phyloP scores from a whole-genome alignment of 1,284 basidiomycete species.

The Apiotrichum porosum region DNA sequence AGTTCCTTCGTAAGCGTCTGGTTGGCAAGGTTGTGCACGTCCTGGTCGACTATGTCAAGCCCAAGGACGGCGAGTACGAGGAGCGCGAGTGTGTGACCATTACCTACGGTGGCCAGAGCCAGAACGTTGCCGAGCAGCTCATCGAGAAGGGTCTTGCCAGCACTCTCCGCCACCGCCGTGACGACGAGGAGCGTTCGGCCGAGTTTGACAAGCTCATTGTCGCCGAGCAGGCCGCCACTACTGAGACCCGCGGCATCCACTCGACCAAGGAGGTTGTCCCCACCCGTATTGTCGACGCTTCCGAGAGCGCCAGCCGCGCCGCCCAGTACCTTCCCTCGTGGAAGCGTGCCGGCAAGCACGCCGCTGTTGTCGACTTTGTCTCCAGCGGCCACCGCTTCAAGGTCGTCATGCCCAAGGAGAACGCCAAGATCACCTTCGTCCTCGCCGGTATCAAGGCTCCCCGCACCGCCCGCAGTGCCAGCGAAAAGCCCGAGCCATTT shows the following conservation, averaged over 20 bases:
- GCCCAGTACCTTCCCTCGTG: conserved; percentile 82
- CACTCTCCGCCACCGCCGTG: conserved; percentile 83
- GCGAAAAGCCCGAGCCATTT: conserved; percentile 85
- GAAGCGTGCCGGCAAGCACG: conserved; percentile 78
- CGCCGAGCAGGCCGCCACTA: conserved; percentile 77
- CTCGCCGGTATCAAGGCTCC: conserved; percentile 81
- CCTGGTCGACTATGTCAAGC: conserved; percentile 79
- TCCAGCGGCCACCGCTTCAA: conserved; percentile 91
- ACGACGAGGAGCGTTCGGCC: conserved; percentile 89
- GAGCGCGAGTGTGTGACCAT: conserved; percentile 87
- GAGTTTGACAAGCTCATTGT: conserved; percentile 94
- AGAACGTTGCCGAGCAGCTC: conserved; percentile 85
- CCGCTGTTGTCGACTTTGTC: conserved; percentile 88
- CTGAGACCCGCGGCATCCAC: conserved; percentile 81
- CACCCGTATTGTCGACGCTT: conserved; percentile 76
- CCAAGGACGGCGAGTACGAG: conserved; percentile 88
- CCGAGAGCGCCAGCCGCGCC: conserved; percentile 74
- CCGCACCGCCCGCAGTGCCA: conserved; percentile 69
- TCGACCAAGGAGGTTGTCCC: conserved; percentile 76
- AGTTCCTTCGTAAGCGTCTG: conserved; percentile 79
- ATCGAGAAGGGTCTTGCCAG: conserved; percentile 89
- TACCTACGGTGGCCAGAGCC: conserved; percentile 70
- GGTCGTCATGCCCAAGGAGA: conserved; percentile 84
- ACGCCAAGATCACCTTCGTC: conserved; percentile 82
- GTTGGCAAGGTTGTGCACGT: conserved; percentile 86